Evolutionary conservation across 2,329 filamentous ascomycete species (phyloP).

Genomic region (Penicillium crustosum): DNA sequence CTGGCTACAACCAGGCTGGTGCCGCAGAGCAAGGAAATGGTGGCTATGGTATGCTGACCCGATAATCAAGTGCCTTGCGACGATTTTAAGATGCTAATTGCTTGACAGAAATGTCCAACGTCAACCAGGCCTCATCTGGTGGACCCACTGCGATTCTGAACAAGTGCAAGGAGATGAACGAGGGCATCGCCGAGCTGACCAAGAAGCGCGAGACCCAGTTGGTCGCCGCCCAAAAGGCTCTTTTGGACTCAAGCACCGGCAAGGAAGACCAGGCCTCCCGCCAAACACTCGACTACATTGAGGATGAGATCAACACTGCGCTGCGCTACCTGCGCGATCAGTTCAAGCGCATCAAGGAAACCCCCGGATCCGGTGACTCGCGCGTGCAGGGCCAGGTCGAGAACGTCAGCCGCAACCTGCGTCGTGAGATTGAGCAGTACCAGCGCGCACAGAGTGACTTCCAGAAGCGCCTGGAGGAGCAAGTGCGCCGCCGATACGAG

Average conservation of each 20-base stretch:
- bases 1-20: slow-evolving; percentile 31
- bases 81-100: slow-evolving; percentile 22
- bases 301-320: slow-evolving; percentile 75
- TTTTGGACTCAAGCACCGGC: slow-evolving; percentile 73
- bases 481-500: slow-evolving; percentile 84
- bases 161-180: slow-evolving; percentile 77
- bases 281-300: slow-evolving; percentile 70
- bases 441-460: slow-evolving; percentile 78
- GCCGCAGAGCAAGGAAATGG: slow-evolving; percentile 37
- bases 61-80: slow-evolving; percentile 11
- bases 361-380: slow-evolving; percentile 69
- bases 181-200: slow-evolving; percentile 73
- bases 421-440: slow-evolving; percentile 77
- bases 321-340: slow-evolving; percentile 78
- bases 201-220: slow-evolving; percentile 50
- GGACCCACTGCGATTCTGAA: slow-evolving; percentile 79
- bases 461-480: slow-evolving; percentile 74
- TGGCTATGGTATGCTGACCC: slow-evolving; percentile 35
- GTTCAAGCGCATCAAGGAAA: slow-evolving; percentile 78
- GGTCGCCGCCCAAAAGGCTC: slow-evolving; percentile 65
- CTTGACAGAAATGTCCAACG: slow-evolving; percentile 44
- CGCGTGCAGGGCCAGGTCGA: slow-evolving; percentile 79
- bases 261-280: slow-evolving; percentile 64
- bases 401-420: slow-evolving; percentile 75
- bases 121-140: slow-evolving; percentile 30